These are phyloP conservation scores for Wickerhamiella australiensis DNA, from an alignment of 805 yeast species.

Conservation along the genomic window DNA sequence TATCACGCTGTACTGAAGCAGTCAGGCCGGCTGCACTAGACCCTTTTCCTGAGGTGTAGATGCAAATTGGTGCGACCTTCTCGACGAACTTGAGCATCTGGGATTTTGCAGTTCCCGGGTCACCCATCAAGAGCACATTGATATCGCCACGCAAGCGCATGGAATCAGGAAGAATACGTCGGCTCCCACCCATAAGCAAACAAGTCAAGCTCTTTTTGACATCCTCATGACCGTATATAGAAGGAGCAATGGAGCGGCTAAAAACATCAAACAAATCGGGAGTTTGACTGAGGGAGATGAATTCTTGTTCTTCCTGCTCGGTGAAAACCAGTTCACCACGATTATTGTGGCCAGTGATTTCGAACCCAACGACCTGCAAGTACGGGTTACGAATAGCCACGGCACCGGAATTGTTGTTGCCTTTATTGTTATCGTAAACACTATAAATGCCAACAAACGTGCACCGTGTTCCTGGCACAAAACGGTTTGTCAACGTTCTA, in stretches of 20 bases:
- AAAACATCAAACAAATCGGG: constrained; percentile 82
- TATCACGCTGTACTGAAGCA: constrained; percentile 91
- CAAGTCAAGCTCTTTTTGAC: constrained; percentile 91
- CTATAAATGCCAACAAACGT: constrained; percentile 88
- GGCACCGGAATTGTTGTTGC: constrained; percentile 31
- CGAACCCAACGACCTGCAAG: constrained; percentile 73
- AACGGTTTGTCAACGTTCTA: constrained; percentile 75
- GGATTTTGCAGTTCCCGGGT: constrained; percentile 98
- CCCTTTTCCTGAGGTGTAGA: constrained; percentile 97
- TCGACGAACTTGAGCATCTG: constrained; percentile 92
- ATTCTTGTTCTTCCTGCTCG: constrained; percentile 91
- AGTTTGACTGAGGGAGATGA: constrained; percentile 62
- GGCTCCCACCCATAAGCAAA: constrained; percentile 85
- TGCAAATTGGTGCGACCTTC: constrained; percentile 85
- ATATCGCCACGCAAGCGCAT: constrained; percentile 96
- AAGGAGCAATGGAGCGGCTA: constrained; percentile 84
- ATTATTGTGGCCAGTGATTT: constrained; percentile 59
- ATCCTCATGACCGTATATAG: constrained; percentile 87
- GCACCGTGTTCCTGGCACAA: constrained; percentile 91
- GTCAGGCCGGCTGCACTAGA: constrained; percentile 99
- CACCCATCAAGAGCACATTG: constrained; percentile 85
- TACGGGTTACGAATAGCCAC: constrained; percentile 93
- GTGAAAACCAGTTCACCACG: constrained; percentile 54
- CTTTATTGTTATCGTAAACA: constrained; percentile 48
- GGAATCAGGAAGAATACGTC: constrained; percentile 85